Base-by-base conservation (phyloP, 768 basidiomycete species). In the Pisolithus sp. region DNA sequence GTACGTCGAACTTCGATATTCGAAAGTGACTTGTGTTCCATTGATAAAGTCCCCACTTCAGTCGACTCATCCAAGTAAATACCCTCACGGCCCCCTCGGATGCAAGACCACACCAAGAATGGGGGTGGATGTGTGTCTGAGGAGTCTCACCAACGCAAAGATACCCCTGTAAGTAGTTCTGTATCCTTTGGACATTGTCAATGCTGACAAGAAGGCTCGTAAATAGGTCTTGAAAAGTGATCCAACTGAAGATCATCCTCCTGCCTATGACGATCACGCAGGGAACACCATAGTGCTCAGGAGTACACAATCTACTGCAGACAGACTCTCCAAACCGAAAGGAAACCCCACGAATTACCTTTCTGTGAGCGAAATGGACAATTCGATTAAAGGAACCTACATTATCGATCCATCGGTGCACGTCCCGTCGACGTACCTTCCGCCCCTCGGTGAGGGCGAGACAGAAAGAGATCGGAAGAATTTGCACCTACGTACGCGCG, bases 391-490 rank as follows among this genome's bases (percentile, higher is more conserved):
- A 48, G 57, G 55, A 2, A 54, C 46, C 38, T 58, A 57, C 26
- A 42, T 52, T 12, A 53, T 62, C 50, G 53, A 61, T 37, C 59
- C 60, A 30, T 41, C 21, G 2, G 39, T 61, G 18, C 34, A 47
- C 6, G 41, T 61, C 8, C 60, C 60, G 20, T 17, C n/a, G 10
- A 44, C 30, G n/a, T 45, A 61, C 15, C 49, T 61, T 12, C 52
- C 52, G 23, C 53, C 56, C 8, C 43, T 58, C 28, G 36, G 26
- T 24, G 8, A n/a, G 2, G 60, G 53, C 40, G 52, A 53, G 18
- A 21, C 28, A 31, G n/a, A 75, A 49, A 61, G 54, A 2, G 66
- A 68, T 1, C 64, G 78, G 36, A 72, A 63, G 26, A 76, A 77
- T 52, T 51, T 79, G 1, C 60, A 48, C 7, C 54, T 77, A 8